Evolutionary conservation across 306 rosid species (phyloP), one percentile per base, ranked within the genome.

Genomic region (Sicyos edulis): DNA sequence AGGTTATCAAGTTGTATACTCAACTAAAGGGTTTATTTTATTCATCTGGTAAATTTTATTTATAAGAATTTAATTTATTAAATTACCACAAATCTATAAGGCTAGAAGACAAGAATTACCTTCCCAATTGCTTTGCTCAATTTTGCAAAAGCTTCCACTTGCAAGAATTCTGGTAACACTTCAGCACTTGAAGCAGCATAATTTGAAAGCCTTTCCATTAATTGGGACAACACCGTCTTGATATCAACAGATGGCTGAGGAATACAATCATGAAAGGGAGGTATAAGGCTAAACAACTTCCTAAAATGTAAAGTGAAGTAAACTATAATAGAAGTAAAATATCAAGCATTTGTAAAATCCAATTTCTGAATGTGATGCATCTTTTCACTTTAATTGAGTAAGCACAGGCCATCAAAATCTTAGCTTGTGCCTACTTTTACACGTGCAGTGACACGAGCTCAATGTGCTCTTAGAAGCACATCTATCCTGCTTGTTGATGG

Each of bases 141-240:
- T 85, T 91, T 95, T 44, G 97, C 86, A 87, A 95, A 95, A 54
- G 99, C 99, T 86, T 95, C 97, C 67, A 95, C 99, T 88, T 91
- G 97, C 84, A 95, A 86, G 76, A 95, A 95, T 81, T 95, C 99
- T 16, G 99, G 99, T 75, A 95, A 78, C 77, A 91, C 96, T 85
- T 95, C 99, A 19, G 88, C 57, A 80, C 97, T 95, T 75, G 99
- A 95, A 63, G 97, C 96, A 72, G 99, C 97, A 82, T 95, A 91
- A 74, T 95, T 87, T 47, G 99, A 89, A 80, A 95, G 97, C 76
- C 99, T 89, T 77, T 95, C 95, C 99, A 95, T 95, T 74, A 95
- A 84, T 75, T 87, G 99, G 80, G 99, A 95, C 73, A 95, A 85
- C 61, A 95, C 92, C 14, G 91, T 91, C 89, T 95, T 95, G 88